These are phyloP conservation scores for Coccomyxa sp. DNA, from an alignment of 139 green algal species.

Conservation along the genomic window DNA sequence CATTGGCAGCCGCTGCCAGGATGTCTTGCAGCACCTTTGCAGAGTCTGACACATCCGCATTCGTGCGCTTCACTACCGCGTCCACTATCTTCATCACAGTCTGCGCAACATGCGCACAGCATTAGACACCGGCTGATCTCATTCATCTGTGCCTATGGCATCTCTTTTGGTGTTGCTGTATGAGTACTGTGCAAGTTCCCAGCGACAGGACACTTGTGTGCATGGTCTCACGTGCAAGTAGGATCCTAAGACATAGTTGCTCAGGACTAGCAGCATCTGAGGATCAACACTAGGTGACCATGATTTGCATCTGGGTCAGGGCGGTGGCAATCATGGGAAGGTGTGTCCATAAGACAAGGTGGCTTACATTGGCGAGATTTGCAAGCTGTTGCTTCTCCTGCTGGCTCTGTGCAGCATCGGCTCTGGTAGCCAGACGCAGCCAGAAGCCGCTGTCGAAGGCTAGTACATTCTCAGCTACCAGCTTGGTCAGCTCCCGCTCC, in stretches of 20 bases:
- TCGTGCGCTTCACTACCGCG: conserved; percentile 63
- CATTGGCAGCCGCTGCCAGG: conserved; percentile 72
- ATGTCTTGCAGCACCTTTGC: conserved; percentile 66
- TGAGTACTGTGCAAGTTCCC: too few relatives aligned
- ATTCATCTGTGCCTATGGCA: too few relatives aligned
- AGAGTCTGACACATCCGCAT: conserved; percentile 68
- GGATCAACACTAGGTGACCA: too few relatives aligned
- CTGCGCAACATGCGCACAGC: conserved; percentile 5
- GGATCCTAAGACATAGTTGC: too few relatives aligned
- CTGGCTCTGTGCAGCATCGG: conserved; percentile 47
- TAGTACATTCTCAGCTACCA: conserved; percentile 85
- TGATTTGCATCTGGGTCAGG: too few relatives aligned
- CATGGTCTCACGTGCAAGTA: too few relatives aligned
- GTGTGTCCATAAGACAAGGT: background rate
- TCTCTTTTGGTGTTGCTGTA: too few relatives aligned
- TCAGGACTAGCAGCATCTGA: too few relatives aligned
- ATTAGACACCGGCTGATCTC: too few relatives aligned
- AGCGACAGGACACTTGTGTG: too few relatives aligned
- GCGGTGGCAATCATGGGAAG: too few relatives aligned
- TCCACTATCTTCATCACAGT: conserved; percentile 84
- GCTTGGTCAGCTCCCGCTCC: conserved; percentile 48
- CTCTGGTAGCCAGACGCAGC: conserved; percentile 81
- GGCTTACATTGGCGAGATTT: conserved; percentile 29
- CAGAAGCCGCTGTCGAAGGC: conserved; percentile 87
- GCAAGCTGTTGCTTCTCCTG: conserved; percentile 51